Conservation (phyloP, 805 yeast species). For the Candida tammaniensis region DNA sequence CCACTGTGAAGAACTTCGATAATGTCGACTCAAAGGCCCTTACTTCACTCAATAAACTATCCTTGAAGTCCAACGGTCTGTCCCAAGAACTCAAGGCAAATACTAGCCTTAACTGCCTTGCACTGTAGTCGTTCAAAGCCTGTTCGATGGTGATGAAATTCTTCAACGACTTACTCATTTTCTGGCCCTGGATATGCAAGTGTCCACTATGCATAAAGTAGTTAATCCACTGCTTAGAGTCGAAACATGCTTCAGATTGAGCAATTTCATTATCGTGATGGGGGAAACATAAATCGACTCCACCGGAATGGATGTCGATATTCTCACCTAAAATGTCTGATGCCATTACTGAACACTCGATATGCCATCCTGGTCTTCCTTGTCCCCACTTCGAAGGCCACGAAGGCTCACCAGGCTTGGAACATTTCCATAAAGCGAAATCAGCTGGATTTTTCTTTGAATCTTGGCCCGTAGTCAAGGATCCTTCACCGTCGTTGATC, state of each 20-base stretch:
- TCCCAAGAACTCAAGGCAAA: constrained; percentile 94
- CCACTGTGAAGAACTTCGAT: constrained; percentile 79
- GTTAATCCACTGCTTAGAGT: constrained; percentile 92
- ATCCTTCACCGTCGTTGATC: constrained; percentile 94
- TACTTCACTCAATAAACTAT: constrained; percentile 72
- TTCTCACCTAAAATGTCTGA: constrained; percentile 76
- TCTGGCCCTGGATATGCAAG: constrained; percentile 96
- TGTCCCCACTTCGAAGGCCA: constrained; percentile 97
- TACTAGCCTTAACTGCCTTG: constrained; percentile 86
- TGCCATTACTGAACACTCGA: constrained; percentile 99
- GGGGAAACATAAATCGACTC: constrained; percentile 96
- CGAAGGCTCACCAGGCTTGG: constrained; percentile 95
- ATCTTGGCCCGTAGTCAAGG: constrained; percentile 51
- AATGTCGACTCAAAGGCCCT: constrained; percentile 70
- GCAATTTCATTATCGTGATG: constrained; percentile 99
- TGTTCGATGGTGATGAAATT: constrained; percentile 94
- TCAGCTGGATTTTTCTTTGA: constrained; percentile 77
- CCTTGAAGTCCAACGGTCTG: constrained; percentile 87
- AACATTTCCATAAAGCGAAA: constrained; percentile 95
- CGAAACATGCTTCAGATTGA: constrained; percentile 90
- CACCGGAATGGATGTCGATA: constrained; percentile 96
- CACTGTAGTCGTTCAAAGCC: constrained; percentile 66
- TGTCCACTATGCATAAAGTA: constrained; percentile 97
- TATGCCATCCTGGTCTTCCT: constrained; percentile 99
- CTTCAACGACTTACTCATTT: constrained; percentile 93